These are phyloP conservation scores for Macrocystidia cucumis DNA, from an alignment of 1,284 basidiomycete species.

Conservation along the genomic window DNA sequence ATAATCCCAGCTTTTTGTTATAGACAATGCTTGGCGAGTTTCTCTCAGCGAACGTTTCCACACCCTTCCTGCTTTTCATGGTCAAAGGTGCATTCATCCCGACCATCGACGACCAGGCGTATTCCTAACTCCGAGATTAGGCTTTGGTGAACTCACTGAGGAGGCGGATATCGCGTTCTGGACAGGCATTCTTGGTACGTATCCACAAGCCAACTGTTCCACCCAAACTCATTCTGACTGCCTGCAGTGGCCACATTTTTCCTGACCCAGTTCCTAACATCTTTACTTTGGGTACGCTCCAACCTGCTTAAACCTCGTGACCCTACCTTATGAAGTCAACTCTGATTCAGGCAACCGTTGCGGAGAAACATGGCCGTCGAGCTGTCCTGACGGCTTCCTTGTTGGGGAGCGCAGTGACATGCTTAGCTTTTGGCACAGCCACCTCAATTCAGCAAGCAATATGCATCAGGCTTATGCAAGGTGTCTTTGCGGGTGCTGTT, in stretches of 20 bases:
- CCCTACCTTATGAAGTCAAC: slow-evolving; percentile 8
- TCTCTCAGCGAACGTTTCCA: slow-evolving; percentile 84
- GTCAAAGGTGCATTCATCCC: slow-evolving; percentile 58
- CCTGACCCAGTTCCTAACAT: slow-evolving; percentile 87
- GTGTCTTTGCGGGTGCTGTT: slow-evolving; percentile 91
- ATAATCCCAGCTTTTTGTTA: slow-evolving; percentile 1
- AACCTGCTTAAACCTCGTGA: slow-evolving; percentile 2
- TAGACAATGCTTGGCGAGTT: slow-evolving; percentile 93
- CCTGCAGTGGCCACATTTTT: slow-evolving; percentile 69
- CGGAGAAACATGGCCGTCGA: slow-evolving; percentile 85
- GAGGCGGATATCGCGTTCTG: slow-evolving; percentile 80
- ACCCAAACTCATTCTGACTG: slow-evolving; percentile 8
- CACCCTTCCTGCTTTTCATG: slow-evolving; percentile 89
- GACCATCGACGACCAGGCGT: not conserved
- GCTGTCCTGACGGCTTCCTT: slow-evolving; percentile 83
- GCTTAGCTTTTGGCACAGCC: slow-evolving; percentile 81
- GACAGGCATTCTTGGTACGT: slow-evolving; percentile 72
- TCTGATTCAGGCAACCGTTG: slow-evolving; percentile 76
- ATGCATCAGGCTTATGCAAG: slow-evolving; percentile 85
- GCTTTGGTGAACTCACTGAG: slow-evolving; percentile 55
- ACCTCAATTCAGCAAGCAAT: slow-evolving; percentile 80
- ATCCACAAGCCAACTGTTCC: slow-evolving; percentile 5
- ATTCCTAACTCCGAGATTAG: slow-evolving; percentile 26
- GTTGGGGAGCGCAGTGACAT: slow-evolving; percentile 75
- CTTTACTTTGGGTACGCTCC: slow-evolving; percentile 70